Base-by-base conservation (phyloP, 176 grass and related monocot species). In the Eleusine indica region DNA sequence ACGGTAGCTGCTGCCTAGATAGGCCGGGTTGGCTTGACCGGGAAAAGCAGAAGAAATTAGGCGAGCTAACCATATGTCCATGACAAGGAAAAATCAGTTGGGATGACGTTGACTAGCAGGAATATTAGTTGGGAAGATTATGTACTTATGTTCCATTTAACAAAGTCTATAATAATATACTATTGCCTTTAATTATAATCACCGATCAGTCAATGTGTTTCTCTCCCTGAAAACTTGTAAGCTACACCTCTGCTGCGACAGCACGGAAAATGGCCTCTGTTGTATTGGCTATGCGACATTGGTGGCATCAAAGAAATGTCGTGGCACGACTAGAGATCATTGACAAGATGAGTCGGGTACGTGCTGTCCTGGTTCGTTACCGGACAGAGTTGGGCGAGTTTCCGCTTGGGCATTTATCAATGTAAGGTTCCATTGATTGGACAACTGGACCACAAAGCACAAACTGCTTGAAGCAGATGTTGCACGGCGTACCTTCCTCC, bases 31-130 rank as follows among this genome's bases (percentile, higher is more conserved):
- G 25, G 13, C 69, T 57, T 66, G 28, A 39, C 62, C 15, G 58
- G 44, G 42, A 4, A 67, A 44, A 39, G 47, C 60, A 63, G 47
- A 29, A 35, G 32, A 21, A 18, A 84, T 75, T 84, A 80, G 82
- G 82, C 82, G 17, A 70, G 13, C 82, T 74, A 69, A 84, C 52
- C 75, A 9, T 56, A 9, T 56, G 46, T 2, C 40, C 56, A 18
- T 19, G 61, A 15, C 17, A 52, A 32, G 14, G 9, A 75, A 58
- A 57, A 58, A 58, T 12, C 49, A 13, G 44, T 19, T 41, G 4
- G 37, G 18, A n/a, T 25, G 22, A 57, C 4, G 35, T 60, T 37
- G 43, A 80, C 47, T 22, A 7, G 18, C 18, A 41, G 19, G 32
- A 17, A 70, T 41, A 14, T 69, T 17, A 67, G 65, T 38, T 68